Base-by-base conservation (phyloP, 2,329 filamentous ascomycete genomes). In the Geosmithia morbida region DNA sequence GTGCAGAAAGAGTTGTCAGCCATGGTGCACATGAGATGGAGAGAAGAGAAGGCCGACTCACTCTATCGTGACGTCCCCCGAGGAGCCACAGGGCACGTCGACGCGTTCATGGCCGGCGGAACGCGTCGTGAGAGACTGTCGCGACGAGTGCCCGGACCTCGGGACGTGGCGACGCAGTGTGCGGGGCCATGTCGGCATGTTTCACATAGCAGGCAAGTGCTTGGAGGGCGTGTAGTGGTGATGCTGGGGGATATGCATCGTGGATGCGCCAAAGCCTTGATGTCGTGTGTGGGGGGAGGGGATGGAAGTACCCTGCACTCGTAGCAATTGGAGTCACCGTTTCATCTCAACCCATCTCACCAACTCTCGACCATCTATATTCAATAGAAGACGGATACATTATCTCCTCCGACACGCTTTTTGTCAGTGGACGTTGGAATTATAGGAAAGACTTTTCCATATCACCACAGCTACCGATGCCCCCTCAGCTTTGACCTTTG, bases 1-100 rank as follows among this genome's bases (percentile, higher is more conserved):
- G 16, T 7, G 20, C 40, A 10, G 14, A 11, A 17, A 5, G 29
- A n/a, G n/a, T n/a, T 13, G 39, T 44, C 18, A 33, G 37, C 19
- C 14, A 37, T 10, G 11, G 29, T 30, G 29, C 7, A n/a, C n/a
- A n/a, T n/a, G 22, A 26, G 22, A 26, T 26, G 22, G 22, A 26
- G 22, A 8, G 22, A 26, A 8, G 22, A 19, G 19, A 14, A 17
- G 30, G n/a, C n/a, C n/a, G n/a, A 56, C 70, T 52, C 56, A 77
- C 75, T 74, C 73, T 46, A 79, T 61, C 13, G 61, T 65, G 41
- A 77, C 66, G 52, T 60, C 55, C 19, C 74, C 74, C 2, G 70
- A 66, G 2, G 70, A 75, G 46, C 69, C 71, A 48, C 67, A 72
- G 39, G 58, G 61, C 10, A 78, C 65, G 2, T 59, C 56, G 46